A percentile compares a stretch with the other conserved stretches of the same genome.
Evolutionary conservation across 1,284 basidiomycete species (phyloP).

Genomic region (Phenoliferia sp.): DNA sequence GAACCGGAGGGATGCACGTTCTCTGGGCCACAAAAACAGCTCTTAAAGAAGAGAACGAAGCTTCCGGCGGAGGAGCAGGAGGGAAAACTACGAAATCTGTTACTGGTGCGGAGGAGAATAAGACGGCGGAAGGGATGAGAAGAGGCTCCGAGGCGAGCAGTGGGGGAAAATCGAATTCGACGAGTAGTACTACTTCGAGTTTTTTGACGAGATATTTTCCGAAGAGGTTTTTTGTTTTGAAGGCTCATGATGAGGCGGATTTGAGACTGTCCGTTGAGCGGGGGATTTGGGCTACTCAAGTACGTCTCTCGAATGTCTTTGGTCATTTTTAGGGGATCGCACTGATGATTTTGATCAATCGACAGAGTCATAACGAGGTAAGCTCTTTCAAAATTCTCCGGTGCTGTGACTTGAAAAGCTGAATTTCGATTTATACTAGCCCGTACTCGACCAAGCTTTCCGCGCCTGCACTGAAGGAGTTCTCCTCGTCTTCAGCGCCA

Average conservation of each 20-base stretch:
- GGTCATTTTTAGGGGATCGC: not conserved
- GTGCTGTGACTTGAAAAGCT: not conserved
- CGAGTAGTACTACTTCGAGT: not conserved
- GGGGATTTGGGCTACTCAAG: conserved; percentile 85
- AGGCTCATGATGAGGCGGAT: conserved; percentile 67
- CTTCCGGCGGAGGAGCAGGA: conserved; percentile 17
- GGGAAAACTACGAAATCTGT: not conserved
- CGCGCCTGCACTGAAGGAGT: conserved; percentile 18
- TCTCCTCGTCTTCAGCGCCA: conserved; percentile 25
- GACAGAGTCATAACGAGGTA: conserved; percentile 70
- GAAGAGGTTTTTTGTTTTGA: conserved; percentile 85
- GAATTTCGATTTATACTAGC: conserved; percentile 16
- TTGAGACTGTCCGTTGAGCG: conserved; percentile 76
- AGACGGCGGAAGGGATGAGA: conserved; percentile 12
- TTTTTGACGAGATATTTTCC: conserved; percentile 55
- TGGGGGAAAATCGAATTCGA: conserved; percentile 6
- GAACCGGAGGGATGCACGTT: conserved; percentile 82
- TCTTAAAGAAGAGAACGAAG: conserved; percentile 57
- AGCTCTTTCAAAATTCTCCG: not conserved
- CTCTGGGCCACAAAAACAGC: too few relatives aligned
- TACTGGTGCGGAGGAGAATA: conserved; percentile 4
- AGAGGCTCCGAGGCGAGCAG: too few relatives aligned
- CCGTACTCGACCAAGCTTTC: conserved; percentile 35
- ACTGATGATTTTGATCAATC: not conserved
- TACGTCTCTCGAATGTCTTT: conserved; percentile 27